These are phyloP conservation scores for Friedmanniomyces endolithicus DNA, from an alignment of 495 filamentous ascomycete genomes.

Conservation along the genomic window DNA sequence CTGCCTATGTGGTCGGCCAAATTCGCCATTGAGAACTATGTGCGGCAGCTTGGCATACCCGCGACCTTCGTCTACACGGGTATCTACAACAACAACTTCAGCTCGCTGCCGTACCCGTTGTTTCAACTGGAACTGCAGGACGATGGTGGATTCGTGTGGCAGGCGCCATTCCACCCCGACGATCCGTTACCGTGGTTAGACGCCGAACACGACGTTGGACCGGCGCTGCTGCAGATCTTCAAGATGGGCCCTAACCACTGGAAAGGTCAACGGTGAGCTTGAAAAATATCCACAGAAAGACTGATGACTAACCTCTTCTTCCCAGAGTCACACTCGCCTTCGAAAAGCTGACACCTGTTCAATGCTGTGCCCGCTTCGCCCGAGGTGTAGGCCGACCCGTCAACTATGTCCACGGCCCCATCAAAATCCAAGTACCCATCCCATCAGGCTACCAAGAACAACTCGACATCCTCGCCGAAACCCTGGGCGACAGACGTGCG, in stretches of 20 bases:
- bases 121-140: slow-evolving; percentile 89
- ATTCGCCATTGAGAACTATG: slow-evolving; percentile 80
- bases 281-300: background rate
- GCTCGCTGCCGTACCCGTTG: slow-evolving; percentile 77
- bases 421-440: slow-evolving; percentile 75
- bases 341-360: slow-evolving; percentile 69
- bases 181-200: slow-evolving; percentile 90
- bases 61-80: slow-evolving; percentile 91
- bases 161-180: slow-evolving; percentile 83
- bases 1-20: slow-evolving; percentile 88
- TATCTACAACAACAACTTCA: slow-evolving; percentile 99
- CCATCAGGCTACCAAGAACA: slow-evolving; percentile 85
- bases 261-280: slow-evolving; percentile 59
- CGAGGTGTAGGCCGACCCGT: slow-evolving; percentile 66
- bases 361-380: slow-evolving; percentile 70
- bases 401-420: slow-evolving; percentile 59
- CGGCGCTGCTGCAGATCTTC: slow-evolving; percentile 88
- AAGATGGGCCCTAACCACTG: slow-evolving; percentile 84
- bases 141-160: slow-evolving; percentile 74
- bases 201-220: slow-evolving; percentile 90
- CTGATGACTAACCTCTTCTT: background rate
- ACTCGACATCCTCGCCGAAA: slow-evolving; percentile 53
- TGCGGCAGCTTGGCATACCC: slow-evolving; percentile 68
- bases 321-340: slow-evolving; percentile 79
- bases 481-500: slow-evolving; percentile 49